A percentile compares a stretch with the other conserved stretches of the same genome.
Evolutionary conservation across 345 rosid species (phyloP).

Genomic region (Aquilaria sinensis): DNA sequence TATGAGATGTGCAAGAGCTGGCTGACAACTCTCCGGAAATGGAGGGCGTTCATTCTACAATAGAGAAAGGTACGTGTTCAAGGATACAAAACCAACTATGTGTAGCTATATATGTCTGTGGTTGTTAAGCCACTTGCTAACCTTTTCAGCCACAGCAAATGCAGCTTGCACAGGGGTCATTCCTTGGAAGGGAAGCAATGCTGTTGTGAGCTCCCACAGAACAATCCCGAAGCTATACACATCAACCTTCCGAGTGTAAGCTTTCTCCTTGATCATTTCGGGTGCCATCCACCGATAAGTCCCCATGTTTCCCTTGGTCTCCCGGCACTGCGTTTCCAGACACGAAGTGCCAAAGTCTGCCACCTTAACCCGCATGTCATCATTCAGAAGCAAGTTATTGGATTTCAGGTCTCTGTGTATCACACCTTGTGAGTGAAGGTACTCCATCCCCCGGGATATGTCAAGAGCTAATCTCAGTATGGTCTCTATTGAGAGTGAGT

Average conservation of each 20-base stretch:
- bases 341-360: conserved; percentile 98
- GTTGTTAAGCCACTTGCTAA: conserved; percentile 7
- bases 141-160: conserved; percentile 98
- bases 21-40: conserved; percentile 85
- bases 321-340: conserved; percentile 85
- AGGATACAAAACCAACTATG: not conserved
- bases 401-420: conserved; percentile 97
- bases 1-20: conserved; percentile 83
- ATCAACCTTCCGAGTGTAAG: conserved; percentile 87
- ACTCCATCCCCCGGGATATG: conserved; percentile 99
- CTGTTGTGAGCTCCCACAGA: conserved; percentile 96
- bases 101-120: too few species aligned
- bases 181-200: conserved; percentile 98
- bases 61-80: conserved; percentile 3
- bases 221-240: conserved; percentile 98
- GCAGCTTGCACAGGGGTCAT: conserved; percentile 99
- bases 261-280: conserved; percentile 95
- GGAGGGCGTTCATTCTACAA: conserved; percentile 90
- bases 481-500: conserved; percentile 88
- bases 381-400: conserved; percentile 82
- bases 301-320: conserved; percentile 92
- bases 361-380: conserved; percentile 95
- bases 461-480: conserved; percentile 86
- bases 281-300: conserved; percentile 99
- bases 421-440: conserved; percentile 97